These are phyloP conservation scores for Aspergillus taichungensis DNA, from an alignment of 495 filamentous ascomycete species.

Conservation along the genomic window DNA sequence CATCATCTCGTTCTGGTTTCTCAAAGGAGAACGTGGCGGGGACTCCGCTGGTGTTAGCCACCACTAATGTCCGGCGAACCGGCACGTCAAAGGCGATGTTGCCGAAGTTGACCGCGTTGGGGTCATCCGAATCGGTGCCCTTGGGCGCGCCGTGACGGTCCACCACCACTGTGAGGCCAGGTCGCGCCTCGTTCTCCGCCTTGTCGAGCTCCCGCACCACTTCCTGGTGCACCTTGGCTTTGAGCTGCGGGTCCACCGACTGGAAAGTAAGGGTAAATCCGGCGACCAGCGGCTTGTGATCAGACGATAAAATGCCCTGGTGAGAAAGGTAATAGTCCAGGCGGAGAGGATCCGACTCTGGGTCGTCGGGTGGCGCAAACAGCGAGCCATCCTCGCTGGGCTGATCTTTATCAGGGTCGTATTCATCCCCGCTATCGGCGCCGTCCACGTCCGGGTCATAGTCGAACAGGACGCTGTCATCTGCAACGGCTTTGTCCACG, in stretches of 20 bases:
- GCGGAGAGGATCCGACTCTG: slow-evolving; percentile 40
- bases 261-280: slow-evolving; percentile 76
- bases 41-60: slow-evolving; percentile 85
- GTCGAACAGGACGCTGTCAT: slow-evolving; percentile 81
- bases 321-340: slow-evolving; percentile 79
- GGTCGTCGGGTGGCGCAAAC: slow-evolving; percentile 6
- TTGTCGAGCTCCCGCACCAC: slow-evolving; percentile 83
- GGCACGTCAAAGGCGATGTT: slow-evolving; percentile 57
- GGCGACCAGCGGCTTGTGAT: slow-evolving; percentile 86
- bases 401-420: slow-evolving; percentile 34
- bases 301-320: slow-evolving; percentile 81
- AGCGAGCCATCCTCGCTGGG: slow-evolving; percentile 9
- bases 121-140: slow-evolving; percentile 24
- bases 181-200: slow-evolving; percentile 85
- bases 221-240: slow-evolving; percentile 74
- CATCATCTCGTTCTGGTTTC: slow-evolving; percentile 44
- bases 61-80: slow-evolving; percentile 57
- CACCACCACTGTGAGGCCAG: slow-evolving; percentile 73
- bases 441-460: slow-evolving; percentile 79
- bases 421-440: slow-evolving; percentile 50
- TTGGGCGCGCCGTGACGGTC: slow-evolving; percentile 43
- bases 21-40: slow-evolving; percentile 68
- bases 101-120: slow-evolving; percentile 66
- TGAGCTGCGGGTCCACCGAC: slow-evolving; percentile 72
- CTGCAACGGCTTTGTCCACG: slow-evolving; percentile 62